Evolutionary conservation across 176 grass and related monocot genomes (phyloP).

Genomic region (Thalia dealbata): DNA sequence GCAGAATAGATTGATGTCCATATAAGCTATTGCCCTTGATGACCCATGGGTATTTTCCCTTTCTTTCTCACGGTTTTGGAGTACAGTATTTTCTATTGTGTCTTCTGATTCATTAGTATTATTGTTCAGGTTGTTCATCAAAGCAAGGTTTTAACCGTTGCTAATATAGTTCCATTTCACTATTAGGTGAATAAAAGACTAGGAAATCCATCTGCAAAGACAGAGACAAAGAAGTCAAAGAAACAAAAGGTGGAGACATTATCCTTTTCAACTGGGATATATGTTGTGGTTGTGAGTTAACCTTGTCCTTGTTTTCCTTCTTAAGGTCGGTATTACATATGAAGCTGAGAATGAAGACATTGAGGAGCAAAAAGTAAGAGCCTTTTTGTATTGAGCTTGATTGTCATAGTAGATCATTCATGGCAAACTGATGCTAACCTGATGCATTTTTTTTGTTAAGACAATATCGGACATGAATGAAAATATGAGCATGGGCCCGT

Average conservation of each 20-base stretch:
- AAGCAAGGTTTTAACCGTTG: not conserved
- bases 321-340: slow-evolving; percentile 6
- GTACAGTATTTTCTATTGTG: not conserved
- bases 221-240: slow-evolving; percentile 31
- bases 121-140: not conserved
- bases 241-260: slow-evolving; percentile 32
- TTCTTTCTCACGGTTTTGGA: not conserved
- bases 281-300: not conserved
- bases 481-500: not conserved
- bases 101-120: not conserved
- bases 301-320: not conserved
- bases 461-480: not conserved
- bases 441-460: not conserved
- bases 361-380: not conserved
- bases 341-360: slow-evolving; percentile 3
- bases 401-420: not conserved
- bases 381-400: not conserved
- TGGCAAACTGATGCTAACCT: not conserved
- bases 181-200: slow-evolving; percentile 34
- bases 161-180: not conserved
- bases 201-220: not conserved
- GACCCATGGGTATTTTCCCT: too few species aligned
- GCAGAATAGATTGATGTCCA: not conserved
- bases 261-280: not conserved
- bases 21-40: not conserved